Base-by-base conservation (phyloP, 495 filamentous ascomycete genomes). In the Podospora conica region DNA sequence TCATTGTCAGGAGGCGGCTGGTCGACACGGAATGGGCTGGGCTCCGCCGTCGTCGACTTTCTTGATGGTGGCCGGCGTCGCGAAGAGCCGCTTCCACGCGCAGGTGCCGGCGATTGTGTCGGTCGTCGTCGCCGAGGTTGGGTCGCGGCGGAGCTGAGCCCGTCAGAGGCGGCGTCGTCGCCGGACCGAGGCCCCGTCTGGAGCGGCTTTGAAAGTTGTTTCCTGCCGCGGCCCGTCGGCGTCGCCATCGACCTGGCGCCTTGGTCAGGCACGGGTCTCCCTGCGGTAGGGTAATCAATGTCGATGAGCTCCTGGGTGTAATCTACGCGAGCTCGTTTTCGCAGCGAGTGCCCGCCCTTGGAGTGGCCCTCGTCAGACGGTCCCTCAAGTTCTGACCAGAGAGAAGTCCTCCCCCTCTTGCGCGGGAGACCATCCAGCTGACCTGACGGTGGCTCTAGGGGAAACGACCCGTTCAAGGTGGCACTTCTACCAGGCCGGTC, bases 271-370 rank as follows among this genome's bases (percentile, higher is more conserved):
- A 57, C 60, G 1, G 29, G 23, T 2, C 66, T 58, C 20, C 63
- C 31, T 10, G 65, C 31, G 9, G 67, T 60, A 3, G 61, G 29
- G 11, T 73, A 65, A 11, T 81, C 78, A 21, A 81, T 79, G 27
- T 81, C 80, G 25, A 77, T 72, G 24, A 77, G 74, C 59, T 80
- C 78, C 28, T 80, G 76, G 10, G 76, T 77, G 69, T 82, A 83
- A 57, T 83, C 78, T 21, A 82, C 72, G 29, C 77, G 79, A 21
- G 77, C 67, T 22, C 81, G 76, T 68, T 79, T 82, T 66, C 81
- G 71, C 7, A 83, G 73, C 0, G 78, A 80, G 66, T 81, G 81
- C n/a, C 81, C 81, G 33, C 80, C 80, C 61, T 74, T 81, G 27
- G 76, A 74, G 59, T 70, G 65, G 53, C 73, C 77, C 31, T 82